Conservation (phyloP, 2,329 filamentous ascomycete genomes). For the Pseudogymnoascus sp. region DNA sequence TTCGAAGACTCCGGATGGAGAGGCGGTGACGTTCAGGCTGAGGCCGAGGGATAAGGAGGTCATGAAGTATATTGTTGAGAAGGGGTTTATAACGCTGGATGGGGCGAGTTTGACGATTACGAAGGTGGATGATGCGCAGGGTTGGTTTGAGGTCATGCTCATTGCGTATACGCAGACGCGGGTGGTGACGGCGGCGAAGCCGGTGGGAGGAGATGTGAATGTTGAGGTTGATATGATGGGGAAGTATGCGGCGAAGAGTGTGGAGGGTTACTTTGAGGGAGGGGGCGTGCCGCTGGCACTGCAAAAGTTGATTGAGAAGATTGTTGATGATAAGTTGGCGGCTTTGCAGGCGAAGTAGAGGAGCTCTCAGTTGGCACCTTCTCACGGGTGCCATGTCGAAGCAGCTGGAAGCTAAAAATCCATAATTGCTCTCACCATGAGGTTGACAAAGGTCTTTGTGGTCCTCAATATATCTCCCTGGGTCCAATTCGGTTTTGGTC, state of each 20-base stretch:
- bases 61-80: slow-evolving; percentile 85
- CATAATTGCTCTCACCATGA: not conserved
- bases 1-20: slow-evolving; percentile 70
- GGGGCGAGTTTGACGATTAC: slow-evolving; percentile 93
- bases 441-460: not conserved
- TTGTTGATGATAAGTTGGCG: slow-evolving; percentile 64
- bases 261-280: slow-evolving; percentile 67
- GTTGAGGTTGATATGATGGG: slow-evolving; percentile 43
- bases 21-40: slow-evolving; percentile 82
- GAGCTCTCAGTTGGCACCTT: not conserved
- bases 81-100: slow-evolving; percentile 91
- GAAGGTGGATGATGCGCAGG: slow-evolving; percentile 66
- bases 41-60: slow-evolving; percentile 60
- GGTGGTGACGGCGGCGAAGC: slow-evolving; percentile 47
- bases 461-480: not conserved
- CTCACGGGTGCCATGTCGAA: not conserved
- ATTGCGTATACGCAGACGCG: slow-evolving; percentile 94
- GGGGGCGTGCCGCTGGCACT: slow-evolving; percentile 46
- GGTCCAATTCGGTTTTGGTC: not conserved
- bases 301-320: slow-evolving; percentile 64
- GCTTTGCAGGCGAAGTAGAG: slow-evolving; percentile 4
- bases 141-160: slow-evolving; percentile 95
- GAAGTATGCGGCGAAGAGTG: slow-evolving; percentile 85
- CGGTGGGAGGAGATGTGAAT: slow-evolving; percentile 30
- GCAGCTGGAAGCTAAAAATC: not conserved